Evolutionary conservation across 1,139 yeast species (phyloP).

Genomic region (Magnusiomyces fungicola): DNA sequence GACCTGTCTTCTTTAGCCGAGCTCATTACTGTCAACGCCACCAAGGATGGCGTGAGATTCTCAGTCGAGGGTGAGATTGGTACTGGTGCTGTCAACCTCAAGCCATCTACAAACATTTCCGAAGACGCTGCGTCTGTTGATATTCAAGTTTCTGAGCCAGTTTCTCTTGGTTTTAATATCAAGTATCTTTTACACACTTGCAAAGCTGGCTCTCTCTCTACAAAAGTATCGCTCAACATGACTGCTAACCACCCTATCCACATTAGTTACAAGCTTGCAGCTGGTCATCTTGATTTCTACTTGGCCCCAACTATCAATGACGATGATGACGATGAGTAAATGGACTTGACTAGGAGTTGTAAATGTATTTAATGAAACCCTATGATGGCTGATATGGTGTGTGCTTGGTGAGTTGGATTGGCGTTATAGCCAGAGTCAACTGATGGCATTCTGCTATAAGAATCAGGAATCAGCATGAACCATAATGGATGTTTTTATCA

Average conservation of each 20-base stretch:
- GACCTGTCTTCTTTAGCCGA: conserved; percentile 84
- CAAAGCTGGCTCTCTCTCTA: conserved; percentile 77
- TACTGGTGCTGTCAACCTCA: conserved; percentile 76
- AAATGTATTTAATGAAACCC: no score
- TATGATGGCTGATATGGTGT: no score
- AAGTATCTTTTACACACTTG: conserved; percentile 86
- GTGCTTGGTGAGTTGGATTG: no score
- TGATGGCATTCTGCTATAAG: no score
- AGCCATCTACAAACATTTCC: conserved; percentile 77
- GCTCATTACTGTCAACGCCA: conserved; percentile 75
- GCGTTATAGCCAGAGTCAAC: no score
- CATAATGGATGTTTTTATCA: no score
- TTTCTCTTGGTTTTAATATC: conserved; percentile 82
- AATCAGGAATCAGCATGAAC: no score
- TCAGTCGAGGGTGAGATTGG: conserved; percentile 91
- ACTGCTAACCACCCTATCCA: conserved; percentile 91
- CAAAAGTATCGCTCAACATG: conserved; percentile 72
- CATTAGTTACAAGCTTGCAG: conserved; percentile 85
- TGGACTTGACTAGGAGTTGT: conserved; percentile 1
- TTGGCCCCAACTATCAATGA: conserved; percentile 8
- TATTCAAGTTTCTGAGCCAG: conserved; percentile 80
- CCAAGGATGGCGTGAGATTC: conserved; percentile 89
- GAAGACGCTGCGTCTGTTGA: conserved; percentile 67
- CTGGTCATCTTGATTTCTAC: conserved; percentile 92
- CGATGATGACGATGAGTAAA: conserved; percentile 6